These are phyloP conservation scores for Corymbia citriodora DNA, from an alignment of 441 rosid species.

Conservation along the genomic window DNA sequence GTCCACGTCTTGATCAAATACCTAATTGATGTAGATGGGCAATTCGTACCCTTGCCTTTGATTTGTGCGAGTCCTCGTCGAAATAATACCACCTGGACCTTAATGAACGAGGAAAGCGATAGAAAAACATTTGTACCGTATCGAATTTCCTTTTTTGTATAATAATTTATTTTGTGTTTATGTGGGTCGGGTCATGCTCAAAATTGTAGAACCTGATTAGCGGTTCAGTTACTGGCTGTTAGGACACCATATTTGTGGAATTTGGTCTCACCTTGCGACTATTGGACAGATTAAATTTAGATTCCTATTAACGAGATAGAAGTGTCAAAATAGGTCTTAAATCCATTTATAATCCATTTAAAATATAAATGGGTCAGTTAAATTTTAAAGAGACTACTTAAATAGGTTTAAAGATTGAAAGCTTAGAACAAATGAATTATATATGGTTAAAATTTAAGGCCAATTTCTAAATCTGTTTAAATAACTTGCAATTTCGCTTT, in stretches of 20 bases:
- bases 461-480: too few species aligned
- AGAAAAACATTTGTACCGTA: not conserved
- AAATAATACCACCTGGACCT: not conserved
- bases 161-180: not conserved
- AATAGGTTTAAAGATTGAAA: too few species aligned
- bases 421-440: too few species aligned
- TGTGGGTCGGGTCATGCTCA: not conserved
- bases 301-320: not conserved
- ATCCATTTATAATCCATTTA: too few species aligned
- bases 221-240: not conserved
- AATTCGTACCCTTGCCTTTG: not conserved
- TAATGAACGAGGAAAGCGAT: not conserved
- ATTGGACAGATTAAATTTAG: not conserved
- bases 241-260: not conserved
- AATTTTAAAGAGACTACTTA: too few species aligned
- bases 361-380: too few species aligned
- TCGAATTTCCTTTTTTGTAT: not conserved
- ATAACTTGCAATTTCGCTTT: too few species aligned
- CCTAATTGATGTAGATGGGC: not conserved
- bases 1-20: not conserved
- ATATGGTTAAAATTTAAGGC: too few species aligned
- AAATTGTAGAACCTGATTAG: not conserved
- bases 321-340: too few species aligned
- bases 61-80: too few species aligned
- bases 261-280: not conserved